Percentiles rank a stretch among this genome's conserved stretches.
Evolutionary conservation across 495 filamentous ascomycete genomes (phyloP).

Genomic region (Apiosordaria backusii): DNA sequence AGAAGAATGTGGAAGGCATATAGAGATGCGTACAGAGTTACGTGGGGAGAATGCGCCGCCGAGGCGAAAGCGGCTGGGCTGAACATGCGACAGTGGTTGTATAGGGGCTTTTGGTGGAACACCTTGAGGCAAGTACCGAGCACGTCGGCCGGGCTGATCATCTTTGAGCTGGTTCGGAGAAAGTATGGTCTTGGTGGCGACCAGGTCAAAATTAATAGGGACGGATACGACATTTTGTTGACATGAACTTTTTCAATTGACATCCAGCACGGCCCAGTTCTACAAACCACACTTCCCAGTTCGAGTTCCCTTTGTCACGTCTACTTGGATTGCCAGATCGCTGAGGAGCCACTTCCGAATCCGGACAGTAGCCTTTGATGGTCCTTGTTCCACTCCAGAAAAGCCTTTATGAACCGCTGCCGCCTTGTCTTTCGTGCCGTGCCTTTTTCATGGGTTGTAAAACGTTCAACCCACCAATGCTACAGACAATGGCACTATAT

Average conservation of each 20-base stretch:
- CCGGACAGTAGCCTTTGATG: too few species aligned
- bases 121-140: slow-evolving; percentile 81
- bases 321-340: too few species aligned
- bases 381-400: too few species aligned
- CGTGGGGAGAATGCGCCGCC: slow-evolving; percentile 62
- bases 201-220: slow-evolving; percentile 52
- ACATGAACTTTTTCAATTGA: too few species aligned
- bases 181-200: slow-evolving; percentile 70
- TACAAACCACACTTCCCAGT: not conserved
- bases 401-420: too few species aligned
- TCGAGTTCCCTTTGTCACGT: not conserved
- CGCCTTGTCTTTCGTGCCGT: too few species aligned
- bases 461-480: too few species aligned
- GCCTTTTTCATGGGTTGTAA: too few species aligned
- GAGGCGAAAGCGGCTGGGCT: slow-evolving; percentile 58
- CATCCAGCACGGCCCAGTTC: not conserved
- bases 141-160: slow-evolving; percentile 82
- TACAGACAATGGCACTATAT: too few species aligned
- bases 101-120: slow-evolving; percentile 67
- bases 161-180: slow-evolving; percentile 81
- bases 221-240: slow-evolving; percentile 73
- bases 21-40: slow-evolving; percentile 71
- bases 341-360: too few species aligned
- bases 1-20: slow-evolving; percentile 62
- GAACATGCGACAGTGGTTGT: slow-evolving; percentile 69